Base-by-base conservation (phyloP, 2,329 filamentous ascomycete species). In the Chaetomiaceae sp. region DNA sequence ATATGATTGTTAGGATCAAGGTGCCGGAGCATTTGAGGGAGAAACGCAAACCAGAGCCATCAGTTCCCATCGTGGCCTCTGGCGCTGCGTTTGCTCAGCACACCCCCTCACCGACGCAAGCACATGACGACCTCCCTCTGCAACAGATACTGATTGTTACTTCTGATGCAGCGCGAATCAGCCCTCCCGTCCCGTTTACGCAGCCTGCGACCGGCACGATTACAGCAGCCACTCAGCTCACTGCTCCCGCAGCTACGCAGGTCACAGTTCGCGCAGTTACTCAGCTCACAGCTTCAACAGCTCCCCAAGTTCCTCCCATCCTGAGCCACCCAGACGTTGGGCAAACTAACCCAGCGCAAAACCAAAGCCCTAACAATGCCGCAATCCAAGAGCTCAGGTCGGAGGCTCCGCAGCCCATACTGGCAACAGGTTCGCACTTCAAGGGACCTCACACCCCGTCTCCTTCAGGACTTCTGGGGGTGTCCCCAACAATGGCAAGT, bases 1-100 rank as follows among this genome's bases (percentile, higher is more conserved):
- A 42, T 12, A 46, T 33, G 19, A 48, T 53, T 20, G 38, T 63
- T 42, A 61, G 42, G 44, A 46, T 63, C 39, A 31, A 54, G 47
- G 59, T 62, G 19, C 57, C 61, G 15, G 45, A 54, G 20, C 55
- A 60, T 37, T 45, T 60, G 53, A 57, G 61, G 43, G 38, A 53
- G 2, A 51, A 52, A 23, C 56, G 27, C 33, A 39, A 29, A 34
- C 15, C 27, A 33, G 42, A 9, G n/a, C 43, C 36, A 40, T 22
- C 54, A 40, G 36, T 29, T 38, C 17, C 40, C 17, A 6, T 11
- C 17, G 31, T 40, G 33, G 39, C 40, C 37, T 33, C 42, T 37
- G 52, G 29, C 2, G 12, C 33, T 20, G 15, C 15, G 20, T 17
- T 12, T 27, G 15, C 22, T 31, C 38, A 20, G 14, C 5, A 5